A percentile compares a stretch with the other conserved stretches of the same genome.
Conservation (phyloP, 305 asterid species). For the Andrographis paniculata region DNA sequence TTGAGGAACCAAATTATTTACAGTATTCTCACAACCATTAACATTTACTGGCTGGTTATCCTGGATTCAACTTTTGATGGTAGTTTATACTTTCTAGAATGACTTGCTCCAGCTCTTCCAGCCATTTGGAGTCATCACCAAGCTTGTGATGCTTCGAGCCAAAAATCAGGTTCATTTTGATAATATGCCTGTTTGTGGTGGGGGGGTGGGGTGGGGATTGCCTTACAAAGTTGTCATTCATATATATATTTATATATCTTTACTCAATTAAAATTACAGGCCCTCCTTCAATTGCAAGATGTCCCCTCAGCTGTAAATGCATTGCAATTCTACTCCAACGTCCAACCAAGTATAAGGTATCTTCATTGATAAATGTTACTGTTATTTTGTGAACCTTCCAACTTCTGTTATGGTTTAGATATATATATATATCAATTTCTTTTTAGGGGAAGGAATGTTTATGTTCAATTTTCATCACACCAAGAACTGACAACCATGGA, state of each 20-base stretch:
- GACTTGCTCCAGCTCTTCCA: conserved; percentile 97
- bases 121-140: conserved; percentile 87
- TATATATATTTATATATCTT: conserved; percentile 8
- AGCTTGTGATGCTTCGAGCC: conserved; percentile 97
- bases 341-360: conserved; percentile 89
- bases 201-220: no score
- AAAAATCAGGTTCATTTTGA: conserved; percentile 72
- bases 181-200: conserved; percentile 13
- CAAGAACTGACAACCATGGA: conserved; percentile 93
- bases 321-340: conserved; percentile 70
- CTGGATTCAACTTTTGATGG: conserved; percentile 11
- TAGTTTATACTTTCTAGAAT: conserved; percentile 39
- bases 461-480: conserved; percentile 92
- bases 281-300: conserved; percentile 98
- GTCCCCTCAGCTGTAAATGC: conserved; percentile 80
- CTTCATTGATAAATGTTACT: conserved; percentile 1
- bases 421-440: conserved; percentile 16
- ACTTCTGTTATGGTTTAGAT: conserved; percentile 13
- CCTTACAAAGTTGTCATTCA: no score
- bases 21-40: no score
- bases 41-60: neutral
- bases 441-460: conserved; percentile 88
- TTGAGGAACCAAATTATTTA: neutral
- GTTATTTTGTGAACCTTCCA: conserved; percentile 5
- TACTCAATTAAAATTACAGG: conserved; percentile 37